A percentile compares a stretch with the other conserved stretches of the same genome.
Evolutionary conservation across 805 yeast genomes (phyloP).

Genomic region (Saturnispora silvae): DNA sequence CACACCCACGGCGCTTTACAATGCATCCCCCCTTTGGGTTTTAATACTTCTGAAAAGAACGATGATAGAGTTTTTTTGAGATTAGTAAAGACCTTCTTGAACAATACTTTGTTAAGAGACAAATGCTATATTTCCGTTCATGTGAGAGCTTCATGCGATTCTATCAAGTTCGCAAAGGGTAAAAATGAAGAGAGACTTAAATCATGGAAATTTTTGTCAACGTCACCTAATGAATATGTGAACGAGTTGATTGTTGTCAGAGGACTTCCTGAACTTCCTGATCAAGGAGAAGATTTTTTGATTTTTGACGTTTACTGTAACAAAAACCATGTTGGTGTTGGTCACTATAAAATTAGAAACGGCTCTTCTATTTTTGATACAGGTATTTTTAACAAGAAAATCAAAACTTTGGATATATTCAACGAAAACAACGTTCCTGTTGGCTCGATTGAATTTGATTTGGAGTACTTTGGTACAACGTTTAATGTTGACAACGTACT

Average conservation of each 20-base stretch:
- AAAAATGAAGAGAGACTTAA: conserved; percentile 44
- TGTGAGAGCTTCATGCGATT: conserved; percentile 40
- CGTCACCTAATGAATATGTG: conserved; percentile 56
- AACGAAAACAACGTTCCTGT: conserved; percentile 33
- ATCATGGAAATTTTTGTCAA: conserved; percentile 65
- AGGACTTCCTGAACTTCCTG: conserved; percentile 32
- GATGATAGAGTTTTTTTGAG: conserved; percentile 52
- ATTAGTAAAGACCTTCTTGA: conserved; percentile 34
- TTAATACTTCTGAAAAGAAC: conserved; percentile 49
- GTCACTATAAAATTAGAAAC: conserved; percentile 33
- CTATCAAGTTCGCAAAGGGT: conserved; percentile 53
- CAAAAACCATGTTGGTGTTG: conserved; percentile 52
- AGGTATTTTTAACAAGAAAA: conserved; percentile 25
- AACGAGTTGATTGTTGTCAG: conserved; percentile 61
- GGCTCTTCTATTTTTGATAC: conserved; percentile 26
- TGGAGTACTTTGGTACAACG: conserved; percentile 59
- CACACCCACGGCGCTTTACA: conserved; percentile 36
- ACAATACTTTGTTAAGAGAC: conserved; percentile 12
- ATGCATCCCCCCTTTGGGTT: conserved; percentile 53
- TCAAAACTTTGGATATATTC: conserved; percentile 33
- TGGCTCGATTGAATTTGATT: conserved; percentile 38
- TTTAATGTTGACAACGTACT: conserved; percentile 50
- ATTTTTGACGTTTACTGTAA: conserved; percentile 49
- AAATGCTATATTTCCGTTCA: conserved; percentile 43
- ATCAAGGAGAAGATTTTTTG: conserved; percentile 43